These are phyloP conservation scores for Dothideomycetes sp. DNA, from an alignment of 2,329 filamentous ascomycete species.

Conservation along the genomic window DNA sequence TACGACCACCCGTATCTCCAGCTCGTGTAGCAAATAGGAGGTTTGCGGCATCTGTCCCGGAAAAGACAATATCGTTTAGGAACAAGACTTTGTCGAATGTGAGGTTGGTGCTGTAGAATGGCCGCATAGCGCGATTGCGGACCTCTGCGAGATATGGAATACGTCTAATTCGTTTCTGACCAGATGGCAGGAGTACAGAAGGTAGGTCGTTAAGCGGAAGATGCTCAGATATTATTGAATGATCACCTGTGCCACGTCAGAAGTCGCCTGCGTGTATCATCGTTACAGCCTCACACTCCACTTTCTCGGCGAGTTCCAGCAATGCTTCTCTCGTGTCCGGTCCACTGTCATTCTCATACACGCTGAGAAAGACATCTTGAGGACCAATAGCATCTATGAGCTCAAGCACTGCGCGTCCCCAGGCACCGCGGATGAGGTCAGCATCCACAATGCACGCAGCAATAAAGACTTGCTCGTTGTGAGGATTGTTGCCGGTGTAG, in stretches of 20 bases:
- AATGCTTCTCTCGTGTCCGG: slow-evolving; percentile 43
- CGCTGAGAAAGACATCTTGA: slow-evolving; percentile 57
- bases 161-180: slow-evolving; percentile 55
- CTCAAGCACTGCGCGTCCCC: slow-evolving; percentile 50
- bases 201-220: slow-evolving; percentile 47
- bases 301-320: slow-evolving; percentile 36
- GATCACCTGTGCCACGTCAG: slow-evolving; percentile 22
- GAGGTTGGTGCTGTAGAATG: slow-evolving; percentile 40
- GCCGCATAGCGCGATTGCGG: slow-evolving; percentile 57
- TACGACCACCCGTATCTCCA: slow-evolving; percentile 35
- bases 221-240: slow-evolving; percentile 47
- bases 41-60: slow-evolving; percentile 47
- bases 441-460: slow-evolving; percentile 62
- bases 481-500: slow-evolving; percentile 33
- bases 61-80: slow-evolving; percentile 57
- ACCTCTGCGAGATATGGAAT: slow-evolving; percentile 63
- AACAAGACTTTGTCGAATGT: slow-evolving; percentile 43
- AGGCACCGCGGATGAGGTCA: slow-evolving; percentile 49
- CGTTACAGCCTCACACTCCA: slow-evolving; percentile 30
- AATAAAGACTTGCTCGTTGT: slow-evolving; percentile 59
- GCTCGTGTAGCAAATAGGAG: slow-evolving; percentile 53
- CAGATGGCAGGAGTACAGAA: slow-evolving; percentile 50
- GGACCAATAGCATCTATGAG: slow-evolving; percentile 55
- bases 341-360: slow-evolving; percentile 60
- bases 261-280: background rate